Base-by-base conservation (phyloP, 257 asterid genomes). In the Scutellaria minor region DNA sequence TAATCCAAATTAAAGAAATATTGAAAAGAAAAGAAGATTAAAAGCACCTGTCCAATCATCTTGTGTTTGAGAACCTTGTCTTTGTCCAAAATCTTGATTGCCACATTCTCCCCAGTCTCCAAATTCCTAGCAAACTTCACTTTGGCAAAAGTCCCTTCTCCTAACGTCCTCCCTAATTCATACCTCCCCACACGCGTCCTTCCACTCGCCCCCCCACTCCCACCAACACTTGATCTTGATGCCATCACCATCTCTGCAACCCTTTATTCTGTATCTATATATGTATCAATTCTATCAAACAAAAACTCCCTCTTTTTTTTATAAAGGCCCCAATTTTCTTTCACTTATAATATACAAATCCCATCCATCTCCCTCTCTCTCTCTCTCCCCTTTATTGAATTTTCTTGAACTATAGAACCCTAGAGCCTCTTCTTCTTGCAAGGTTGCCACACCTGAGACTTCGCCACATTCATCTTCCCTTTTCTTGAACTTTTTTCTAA, bases 371-470 rank as follows among this genome's bases (percentile, higher is more conserved):
- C 35, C 12, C 54, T 20, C 44, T 4, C n/a, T 11, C 54, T 20
- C 44, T 4, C n/a, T 14, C 3, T 3, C 18, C 20, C 58, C 66
- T 46, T 56, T 37, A 8, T 37, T 18, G 47, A 24, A 20, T 68
- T 55, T 69, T 66, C 50, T 50, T 62, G 51, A 67, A 81, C 53
- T 67, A 40, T 11, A 18, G 39, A 12, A 70, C 63, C 27, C 82
- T 85, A 89, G 55, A 83, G 53, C 82, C 94, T 86, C 92, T 92
- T 92, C 94, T 92, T 92, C 81, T 92, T 92, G 75, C 96, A 90
- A 75, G 96, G 98, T 61, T 92, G 98, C 98, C 98, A 92, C 50
- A 92, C 96, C 75, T 88, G 98, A 54, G 96, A 89, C 92, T 92
- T 92, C 5, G 65, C 78, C 48, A 84, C 76, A 77, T 55, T 90